phyloP scores from a whole-genome alignment of 306 rosid species.

The Begonia peltatifolia region DNA sequence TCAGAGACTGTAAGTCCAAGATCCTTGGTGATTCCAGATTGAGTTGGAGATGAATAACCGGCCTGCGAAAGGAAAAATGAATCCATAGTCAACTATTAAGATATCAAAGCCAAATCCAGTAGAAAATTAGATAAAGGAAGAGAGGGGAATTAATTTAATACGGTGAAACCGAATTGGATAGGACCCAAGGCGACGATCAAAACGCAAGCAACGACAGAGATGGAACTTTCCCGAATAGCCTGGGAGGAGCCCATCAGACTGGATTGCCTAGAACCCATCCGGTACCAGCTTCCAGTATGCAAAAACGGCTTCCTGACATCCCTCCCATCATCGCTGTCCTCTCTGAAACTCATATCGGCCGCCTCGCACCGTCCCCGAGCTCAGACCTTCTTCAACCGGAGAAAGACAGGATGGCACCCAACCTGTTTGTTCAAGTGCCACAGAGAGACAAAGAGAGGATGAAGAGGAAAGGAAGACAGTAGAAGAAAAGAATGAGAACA shows the following conservation, averaged over 20 bases:
- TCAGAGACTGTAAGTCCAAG: slow-evolving; percentile 75
- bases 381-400: no score
- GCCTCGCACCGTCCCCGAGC: neutral
- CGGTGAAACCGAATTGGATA: slow-evolving; percentile 93
- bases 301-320: slow-evolving; percentile 82
- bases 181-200: slow-evolving; percentile 93
- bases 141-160: slow-evolving; percentile 14
- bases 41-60: slow-evolving; percentile 93
- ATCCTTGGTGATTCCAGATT: slow-evolving; percentile 64
- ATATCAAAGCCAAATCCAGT: neutral
- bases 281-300: slow-evolving; percentile 95
- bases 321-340: slow-evolving; percentile 58
- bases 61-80: slow-evolving; percentile 20
- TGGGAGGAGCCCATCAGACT: slow-evolving; percentile 71
- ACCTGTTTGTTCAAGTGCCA: no score
- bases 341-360: slow-evolving; percentile 49
- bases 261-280: slow-evolving; percentile 60
- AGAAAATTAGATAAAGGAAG: no score
- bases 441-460: no score
- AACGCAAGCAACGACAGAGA: slow-evolving; percentile 85
- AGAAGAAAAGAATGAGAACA: no score
- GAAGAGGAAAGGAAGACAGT: no score
- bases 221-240: slow-evolving; percentile 57
- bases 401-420: no score
- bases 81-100: no score